These are phyloP conservation scores for Luffa acutangula DNA, from an alignment of 306 rosid species.

Conservation along the genomic window DNA sequence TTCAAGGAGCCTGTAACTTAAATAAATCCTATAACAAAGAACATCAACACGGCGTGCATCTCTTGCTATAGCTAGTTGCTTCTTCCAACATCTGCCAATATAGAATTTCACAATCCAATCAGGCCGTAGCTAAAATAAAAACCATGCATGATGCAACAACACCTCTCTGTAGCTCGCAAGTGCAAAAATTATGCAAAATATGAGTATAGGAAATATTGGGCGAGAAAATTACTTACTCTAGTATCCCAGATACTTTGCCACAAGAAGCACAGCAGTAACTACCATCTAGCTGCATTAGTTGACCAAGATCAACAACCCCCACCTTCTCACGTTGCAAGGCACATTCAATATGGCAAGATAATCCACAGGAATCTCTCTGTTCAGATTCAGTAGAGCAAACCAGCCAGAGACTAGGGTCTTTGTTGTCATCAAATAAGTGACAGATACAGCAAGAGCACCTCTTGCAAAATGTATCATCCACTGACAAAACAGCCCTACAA, in stretches of 20 bases:
- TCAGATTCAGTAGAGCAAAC: constrained; percentile 80
- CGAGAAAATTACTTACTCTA: constrained; percentile 62
- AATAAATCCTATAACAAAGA: constrained; percentile 87
- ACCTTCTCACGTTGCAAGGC: constrained; percentile 84
- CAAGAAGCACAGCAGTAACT: constrained; percentile 98
- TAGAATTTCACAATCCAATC: constrained; percentile 3
- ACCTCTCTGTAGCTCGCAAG: neutral
- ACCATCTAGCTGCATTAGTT: constrained; percentile 94
- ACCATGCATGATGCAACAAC: neutral
- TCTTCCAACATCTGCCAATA: constrained; percentile 81
- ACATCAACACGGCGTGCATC: constrained; percentile 96
- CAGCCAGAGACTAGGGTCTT: constrained; percentile 99
- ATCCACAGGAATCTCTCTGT: constrained; percentile 79
- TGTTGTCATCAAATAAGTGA: constrained; percentile 93
- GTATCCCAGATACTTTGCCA: constrained; percentile 96
- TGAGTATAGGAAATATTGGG: neutral
- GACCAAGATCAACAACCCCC: constrained; percentile 97
- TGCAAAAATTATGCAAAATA: constrained; percentile 2
- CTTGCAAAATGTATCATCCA: constrained; percentile 85
- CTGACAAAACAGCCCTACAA: constrained; percentile 87
- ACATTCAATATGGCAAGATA: constrained; percentile 96
- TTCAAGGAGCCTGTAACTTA: constrained; percentile 82
- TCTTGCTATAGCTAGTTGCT: constrained; percentile 79
- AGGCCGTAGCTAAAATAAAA: neutral
- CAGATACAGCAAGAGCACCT: constrained; percentile 99